Evolutionary conservation across 305 asterid genomes (phyloP).

Genomic region (Fraxinus dipetala): DNA sequence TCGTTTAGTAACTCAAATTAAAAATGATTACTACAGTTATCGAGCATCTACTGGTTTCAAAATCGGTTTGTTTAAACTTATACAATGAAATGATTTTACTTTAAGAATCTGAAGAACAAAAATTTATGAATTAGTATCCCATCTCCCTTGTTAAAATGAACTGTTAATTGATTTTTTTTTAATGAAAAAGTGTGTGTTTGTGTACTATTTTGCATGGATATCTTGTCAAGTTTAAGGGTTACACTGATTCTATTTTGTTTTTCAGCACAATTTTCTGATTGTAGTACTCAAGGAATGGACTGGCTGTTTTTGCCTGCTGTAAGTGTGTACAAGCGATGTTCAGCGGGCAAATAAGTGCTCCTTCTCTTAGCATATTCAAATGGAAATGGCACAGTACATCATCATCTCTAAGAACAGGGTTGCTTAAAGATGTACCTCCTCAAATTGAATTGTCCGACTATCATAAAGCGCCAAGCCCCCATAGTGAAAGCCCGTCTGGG

Average conservation of each 20-base stretch:
- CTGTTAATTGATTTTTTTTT: not conserved
- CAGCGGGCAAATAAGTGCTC: constrained; percentile 60
- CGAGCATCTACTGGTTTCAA: not conserved
- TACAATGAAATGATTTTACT: not conserved
- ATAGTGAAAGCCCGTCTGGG: constrained; percentile 93
- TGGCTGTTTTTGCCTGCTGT: constrained; percentile 44
- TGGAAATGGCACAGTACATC: constrained; percentile 48
- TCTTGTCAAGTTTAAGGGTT: not conserved
- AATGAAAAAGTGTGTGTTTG: not conserved
- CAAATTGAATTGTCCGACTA: constrained; percentile 90
- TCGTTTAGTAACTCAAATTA: not conserved
- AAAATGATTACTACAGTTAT: not conserved
- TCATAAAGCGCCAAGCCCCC: constrained; percentile 64
- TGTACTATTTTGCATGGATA: not conserved
- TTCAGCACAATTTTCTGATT: constrained; percentile 48
- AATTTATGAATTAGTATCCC: not conserved
- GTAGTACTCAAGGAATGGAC: constrained; percentile 49
- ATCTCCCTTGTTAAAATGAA: not conserved
- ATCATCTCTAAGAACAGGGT: constrained; percentile 61
- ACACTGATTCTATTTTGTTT: constrained; percentile 14
- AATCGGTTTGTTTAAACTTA: not conserved
- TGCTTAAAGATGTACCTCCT: constrained; percentile 58
- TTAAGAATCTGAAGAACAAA: not conserved
- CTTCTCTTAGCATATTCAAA: constrained; percentile 59
- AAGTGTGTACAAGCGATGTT: constrained; percentile 69